These are phyloP conservation scores for Eleusine indica DNA, from an alignment of 176 grass and related monocot species.

Conservation along the genomic window DNA sequence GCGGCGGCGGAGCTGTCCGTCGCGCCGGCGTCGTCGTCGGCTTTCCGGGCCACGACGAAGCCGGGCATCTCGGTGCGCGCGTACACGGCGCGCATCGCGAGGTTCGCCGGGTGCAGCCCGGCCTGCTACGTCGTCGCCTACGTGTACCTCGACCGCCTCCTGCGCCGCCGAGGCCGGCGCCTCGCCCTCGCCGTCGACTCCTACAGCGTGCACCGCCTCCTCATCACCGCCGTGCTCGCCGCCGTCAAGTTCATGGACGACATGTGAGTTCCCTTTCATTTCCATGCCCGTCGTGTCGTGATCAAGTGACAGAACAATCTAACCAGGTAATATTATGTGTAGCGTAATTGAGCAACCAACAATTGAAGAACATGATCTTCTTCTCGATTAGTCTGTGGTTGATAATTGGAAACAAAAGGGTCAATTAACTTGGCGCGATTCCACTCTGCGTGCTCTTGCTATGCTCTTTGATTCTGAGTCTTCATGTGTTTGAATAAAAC, in stretches of 20 bases:
- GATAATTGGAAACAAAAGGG: slow-evolving; percentile 14
- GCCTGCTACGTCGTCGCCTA: slow-evolving; percentile 78
- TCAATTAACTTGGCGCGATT: background rate
- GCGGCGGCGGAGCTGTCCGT: background rate
- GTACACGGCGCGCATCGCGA: slow-evolving; percentile 65
- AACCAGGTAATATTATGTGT: no score
- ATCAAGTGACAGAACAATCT: slow-evolving; percentile 1
- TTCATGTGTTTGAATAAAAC: background rate
- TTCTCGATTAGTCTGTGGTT: slow-evolving; percentile 17
- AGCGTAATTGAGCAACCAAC: no score
- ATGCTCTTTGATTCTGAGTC: background rate
- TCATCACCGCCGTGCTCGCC: slow-evolving; percentile 65
- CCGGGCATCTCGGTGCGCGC: slow-evolving; percentile 61
- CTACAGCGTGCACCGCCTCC: slow-evolving; percentile 70
- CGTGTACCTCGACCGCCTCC: slow-evolving; percentile 77
- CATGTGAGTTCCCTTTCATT: slow-evolving; percentile 49
- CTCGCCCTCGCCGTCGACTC: slow-evolving; percentile 60
- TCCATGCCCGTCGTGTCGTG: background rate
- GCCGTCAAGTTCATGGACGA: slow-evolving; percentile 83
- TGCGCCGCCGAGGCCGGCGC: slow-evolving; percentile 38
- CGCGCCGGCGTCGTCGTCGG: slow-evolving; percentile 39
- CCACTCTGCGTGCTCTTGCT: slow-evolving; percentile 3
- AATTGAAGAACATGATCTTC: background rate
- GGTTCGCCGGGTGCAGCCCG: slow-evolving; percentile 65
- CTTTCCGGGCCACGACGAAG: slow-evolving; percentile 61